phyloP scores from a whole-genome alignment of 345 rosid species.

The Aegle marmelos region DNA sequence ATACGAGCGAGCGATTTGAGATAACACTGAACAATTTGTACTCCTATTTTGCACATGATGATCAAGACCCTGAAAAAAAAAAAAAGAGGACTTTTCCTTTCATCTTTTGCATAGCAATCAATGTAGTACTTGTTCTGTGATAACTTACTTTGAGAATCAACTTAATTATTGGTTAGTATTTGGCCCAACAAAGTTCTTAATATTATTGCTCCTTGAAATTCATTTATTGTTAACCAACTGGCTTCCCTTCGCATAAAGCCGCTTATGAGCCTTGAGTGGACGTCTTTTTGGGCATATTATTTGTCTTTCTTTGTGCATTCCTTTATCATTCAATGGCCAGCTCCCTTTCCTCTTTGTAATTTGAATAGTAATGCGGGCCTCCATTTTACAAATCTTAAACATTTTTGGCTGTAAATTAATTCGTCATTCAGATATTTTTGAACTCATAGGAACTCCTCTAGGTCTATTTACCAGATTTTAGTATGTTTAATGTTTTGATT shows the following conservation, averaged over 20 bases:
- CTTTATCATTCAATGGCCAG: not conserved
- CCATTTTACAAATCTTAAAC: too few relatives aligned
- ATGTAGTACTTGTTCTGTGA: not conserved
- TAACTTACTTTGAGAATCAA: not conserved
- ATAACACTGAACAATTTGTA: not conserved
- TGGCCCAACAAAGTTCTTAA: not conserved
- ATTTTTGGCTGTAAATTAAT: not conserved
- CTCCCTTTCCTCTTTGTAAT: not conserved
- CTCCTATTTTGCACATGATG: not conserved
- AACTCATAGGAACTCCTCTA: not conserved
- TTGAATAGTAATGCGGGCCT: not conserved
- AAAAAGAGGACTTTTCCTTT: not conserved
- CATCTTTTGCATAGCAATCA: not conserved
- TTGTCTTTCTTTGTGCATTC: too few relatives aligned
- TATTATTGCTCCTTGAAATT: not conserved
- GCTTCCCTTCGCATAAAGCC: too few relatives aligned
- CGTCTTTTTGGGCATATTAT: too few relatives aligned
- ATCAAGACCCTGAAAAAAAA: not conserved
- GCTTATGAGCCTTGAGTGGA: too few relatives aligned
- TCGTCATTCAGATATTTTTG: not conserved
- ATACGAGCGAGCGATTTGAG: not conserved
- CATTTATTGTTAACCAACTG: too few relatives aligned
- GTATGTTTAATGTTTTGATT: not conserved
- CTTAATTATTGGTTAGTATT: not conserved
- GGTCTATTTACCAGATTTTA: not conserved